Evolutionary conservation across 495 filamentous ascomycete genomes (phyloP).

Genomic region (Hypoxylon intermedium): DNA sequence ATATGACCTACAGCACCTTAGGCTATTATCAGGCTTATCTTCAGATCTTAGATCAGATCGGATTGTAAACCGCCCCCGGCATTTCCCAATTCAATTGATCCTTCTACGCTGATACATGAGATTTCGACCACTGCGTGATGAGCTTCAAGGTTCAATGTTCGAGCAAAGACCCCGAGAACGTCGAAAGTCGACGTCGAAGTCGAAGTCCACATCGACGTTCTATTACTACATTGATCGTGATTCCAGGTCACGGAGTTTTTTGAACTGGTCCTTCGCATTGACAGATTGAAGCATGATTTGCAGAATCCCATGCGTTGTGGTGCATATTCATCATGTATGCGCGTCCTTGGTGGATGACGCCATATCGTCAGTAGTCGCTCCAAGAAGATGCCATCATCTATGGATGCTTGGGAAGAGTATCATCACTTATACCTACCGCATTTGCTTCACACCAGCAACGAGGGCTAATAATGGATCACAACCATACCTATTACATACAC

Average conservation of each 20-base stretch:
- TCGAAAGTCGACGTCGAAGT: background rate
- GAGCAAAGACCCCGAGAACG: background rate
- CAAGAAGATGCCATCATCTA: background rate
- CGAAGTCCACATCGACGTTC: background rate
- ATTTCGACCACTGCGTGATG: slow-evolving; percentile 17
- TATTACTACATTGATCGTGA: background rate
- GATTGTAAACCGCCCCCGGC: slow-evolving; percentile 23
- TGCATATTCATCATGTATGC: background rate
- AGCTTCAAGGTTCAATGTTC: background rate
- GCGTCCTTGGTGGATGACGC: slow-evolving; percentile 1
- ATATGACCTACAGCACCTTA: slow-evolving; percentile 27
- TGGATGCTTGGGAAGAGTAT: slow-evolving; percentile 8
- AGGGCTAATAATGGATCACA: slow-evolving; percentile 22
- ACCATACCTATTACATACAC: background rate
- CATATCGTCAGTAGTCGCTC: background rate
- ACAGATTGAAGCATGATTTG: background rate
- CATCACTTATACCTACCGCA: slow-evolving; percentile 1
- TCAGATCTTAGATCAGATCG: slow-evolving; percentile 40
- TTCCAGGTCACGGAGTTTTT: slow-evolving; percentile 4
- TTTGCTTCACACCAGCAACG: slow-evolving; percentile 14
- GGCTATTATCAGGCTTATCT: slow-evolving; percentile 9
- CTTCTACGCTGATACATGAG: slow-evolving; percentile 15
- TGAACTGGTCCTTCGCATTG: slow-evolving; percentile 1
- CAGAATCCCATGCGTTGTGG: background rate
- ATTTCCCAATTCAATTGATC: slow-evolving; percentile 24